Conservation (phyloP, 1,284 basidiomycete genomes). For the Cryptococcus jaspeensis region DNA sequence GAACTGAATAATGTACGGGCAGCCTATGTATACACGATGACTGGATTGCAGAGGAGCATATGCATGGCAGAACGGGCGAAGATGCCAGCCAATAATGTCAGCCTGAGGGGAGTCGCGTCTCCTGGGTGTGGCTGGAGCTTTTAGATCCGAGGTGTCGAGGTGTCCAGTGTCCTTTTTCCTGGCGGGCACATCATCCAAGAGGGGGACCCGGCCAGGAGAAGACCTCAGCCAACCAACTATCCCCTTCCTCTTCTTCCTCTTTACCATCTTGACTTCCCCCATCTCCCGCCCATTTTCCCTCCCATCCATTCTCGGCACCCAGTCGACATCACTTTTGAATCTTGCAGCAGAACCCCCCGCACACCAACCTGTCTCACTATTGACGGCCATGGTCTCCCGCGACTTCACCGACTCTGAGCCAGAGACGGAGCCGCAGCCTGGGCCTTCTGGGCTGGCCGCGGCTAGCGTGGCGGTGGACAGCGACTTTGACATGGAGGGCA, state of each 20-base stretch:
- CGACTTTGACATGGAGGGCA: neutral
- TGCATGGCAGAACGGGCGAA: neutral
- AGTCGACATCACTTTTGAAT: no score
- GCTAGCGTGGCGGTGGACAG: neutral
- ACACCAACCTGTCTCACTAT: neutral
- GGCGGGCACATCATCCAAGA: no score
- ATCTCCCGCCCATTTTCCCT: no score
- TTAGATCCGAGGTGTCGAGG: no score
- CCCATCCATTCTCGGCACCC: no score
- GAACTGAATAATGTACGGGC: neutral
- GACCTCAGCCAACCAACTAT: neutral
- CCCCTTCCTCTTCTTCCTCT: neutral
- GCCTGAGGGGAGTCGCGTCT: no score
- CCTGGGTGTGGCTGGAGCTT: no score
- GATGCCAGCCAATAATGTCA: neutral
- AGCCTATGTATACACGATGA: neutral
- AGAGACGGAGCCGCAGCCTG: conserved; percentile 16
- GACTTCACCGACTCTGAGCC: conserved; percentile 36
- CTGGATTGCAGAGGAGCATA: neutral
- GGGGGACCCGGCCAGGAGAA: no score
- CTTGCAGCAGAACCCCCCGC: neutral
- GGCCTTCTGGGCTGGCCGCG: neutral
- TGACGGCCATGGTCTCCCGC: conserved; percentile 15
- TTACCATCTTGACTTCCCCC: neutral
- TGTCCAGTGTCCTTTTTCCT: no score